phyloP scores from a whole-genome alignment of 169 alveolate genomes.

The Eimeria tenella region DNA sequence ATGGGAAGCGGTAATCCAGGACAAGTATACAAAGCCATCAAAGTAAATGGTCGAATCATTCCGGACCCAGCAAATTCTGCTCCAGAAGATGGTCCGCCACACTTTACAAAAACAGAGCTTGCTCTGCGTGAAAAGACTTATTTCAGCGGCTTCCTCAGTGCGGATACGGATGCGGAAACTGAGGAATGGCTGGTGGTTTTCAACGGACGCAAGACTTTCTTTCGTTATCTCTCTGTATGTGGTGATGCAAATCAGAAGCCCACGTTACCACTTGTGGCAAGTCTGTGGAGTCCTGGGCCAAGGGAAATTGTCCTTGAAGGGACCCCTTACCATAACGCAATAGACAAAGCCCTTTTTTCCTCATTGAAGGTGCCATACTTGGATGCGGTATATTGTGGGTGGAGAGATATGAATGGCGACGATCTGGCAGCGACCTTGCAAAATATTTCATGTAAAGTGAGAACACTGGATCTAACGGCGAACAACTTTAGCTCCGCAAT shows the following conservation, averaged over 20 bases:
- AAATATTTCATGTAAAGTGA: conserved; percentile 32
- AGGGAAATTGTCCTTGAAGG: conserved; percentile 70
- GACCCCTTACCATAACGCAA: background rate
- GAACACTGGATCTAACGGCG: conserved; percentile 57
- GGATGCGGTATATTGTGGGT: conserved; percentile 47
- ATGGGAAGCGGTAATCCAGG: conserved; percentile 9
- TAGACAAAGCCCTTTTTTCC: conserved; percentile 50
- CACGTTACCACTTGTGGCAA: conserved; percentile 43
- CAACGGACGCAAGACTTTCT: conserved; percentile 58
- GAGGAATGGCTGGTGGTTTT: conserved; percentile 38
- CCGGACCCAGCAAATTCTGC: background rate
- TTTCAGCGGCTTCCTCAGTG: conserved; percentile 62
- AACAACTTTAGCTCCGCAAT: conserved; percentile 45
- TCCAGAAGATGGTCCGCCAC: conserved; percentile 17
- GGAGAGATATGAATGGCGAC: conserved; percentile 48
- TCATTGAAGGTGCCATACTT: conserved; percentile 38
- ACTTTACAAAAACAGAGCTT: background rate
- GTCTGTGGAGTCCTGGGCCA: conserved; percentile 57
- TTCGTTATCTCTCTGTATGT: conserved; percentile 49
- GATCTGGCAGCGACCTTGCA: conserved; percentile 24
- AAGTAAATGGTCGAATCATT: conserved; percentile 38
- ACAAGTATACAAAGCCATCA: conserved; percentile 48
- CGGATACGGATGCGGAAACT: conserved; percentile 61
- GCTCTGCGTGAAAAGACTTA: conserved; percentile 26
- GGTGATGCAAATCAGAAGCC: conserved; percentile 1